Evolutionary conservation across 345 rosid species (phyloP), one percentile per base, ranked within the genome.

Genomic region (Populus euphratica): DNA sequence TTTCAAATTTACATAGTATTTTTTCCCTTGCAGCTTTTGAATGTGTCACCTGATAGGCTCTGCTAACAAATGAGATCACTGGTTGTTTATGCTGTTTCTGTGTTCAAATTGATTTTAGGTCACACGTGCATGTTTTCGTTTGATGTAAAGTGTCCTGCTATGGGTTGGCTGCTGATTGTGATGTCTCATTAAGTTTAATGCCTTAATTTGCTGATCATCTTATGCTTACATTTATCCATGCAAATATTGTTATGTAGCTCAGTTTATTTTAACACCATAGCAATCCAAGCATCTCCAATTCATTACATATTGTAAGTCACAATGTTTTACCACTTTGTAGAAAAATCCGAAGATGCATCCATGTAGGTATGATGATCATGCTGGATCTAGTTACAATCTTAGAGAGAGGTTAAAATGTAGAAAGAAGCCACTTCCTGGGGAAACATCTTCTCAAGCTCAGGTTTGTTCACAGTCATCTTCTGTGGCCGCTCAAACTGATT

Each of bases 281-380:
- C 18, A 9, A n/a, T 71, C 16, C 47, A 61, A 23, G 38, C 11
- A 18, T 59, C 18, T 31, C 39, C 12, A 29, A 56, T 76, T 68
- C 52, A 29, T 69, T 61, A 47, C 62, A 38, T 39, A 62, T 31
- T 66, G 39, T 27, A 71, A 82, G 77, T 75, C 43, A 43, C 54
- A 23, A 69, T 41, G 20, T 80, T 21, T 65, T 73, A 67, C 7
- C 52, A 18, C 77, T 78, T 73, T 83, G 78, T 86, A 92, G 97
- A 92, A 85, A 85, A 69, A 85, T 70, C 91, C 85, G 87, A 91
- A 79, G 89, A 90, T 88, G 94, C 97, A 88, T 81, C 99, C 97
- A 4, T 85, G 80, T 76, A 68, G 89, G 86, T 92, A 93, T 78
- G 97, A 89, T 23, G 97, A 91, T 85, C 84, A 85, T 27, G 64